Base-by-base conservation (phyloP, 225 moss, liverwort and hornwort genomes). In the Physcomitrium patens region DNA sequence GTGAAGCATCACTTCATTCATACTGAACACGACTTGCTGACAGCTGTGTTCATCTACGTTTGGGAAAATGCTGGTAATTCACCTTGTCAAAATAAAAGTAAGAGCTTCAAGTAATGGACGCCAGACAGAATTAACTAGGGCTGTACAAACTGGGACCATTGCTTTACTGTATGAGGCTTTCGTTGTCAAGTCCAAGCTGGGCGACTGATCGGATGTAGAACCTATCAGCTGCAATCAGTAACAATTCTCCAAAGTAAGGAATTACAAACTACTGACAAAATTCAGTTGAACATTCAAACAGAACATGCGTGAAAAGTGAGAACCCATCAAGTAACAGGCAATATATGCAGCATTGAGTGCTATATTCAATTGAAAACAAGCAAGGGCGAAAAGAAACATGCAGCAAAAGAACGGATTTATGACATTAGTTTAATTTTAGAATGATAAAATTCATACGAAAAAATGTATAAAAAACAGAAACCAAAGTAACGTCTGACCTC, bases 121-220 rank as follows among this genome's bases (percentile, higher is more conserved):
- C 97, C 97, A 99, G 76, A 93, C 91, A 63, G 93, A 90, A 78
- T 93, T 77, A 66, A 93, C 94, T 76, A 99, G 79, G 53, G 90
- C 83, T 23, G 79, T 77, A 76, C 93, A 94, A 18, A 90, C 89
- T 73, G 86, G 78, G 80, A 86, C 81, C 60, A 80, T 77, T 68
- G 88, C 90, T 55, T 86, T 78, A 52, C 41, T 72, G 72, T 78
- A 81, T 17, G 73, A 52, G 31, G 64, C 23, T 52, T 79, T 79
- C 20, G 81, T 68, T 47, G 78, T 80, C 54, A 59, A 47, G 26
- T 81, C 83, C 63, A 18, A 54, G 48, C 76, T 60, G 27, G 79
- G 43, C 28, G 58, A 53, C 57, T 77, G 63, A 68, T 71, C 42
- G 27, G 68, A 67, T 51, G 75, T 55, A 77, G 69, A 61, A 72